Percentiles rank a stretch among this genome's conserved stretches.
Evolutionary conservation across 805 yeast genomes (phyloP).

Genomic region (Myxozyma udenii): DNA sequence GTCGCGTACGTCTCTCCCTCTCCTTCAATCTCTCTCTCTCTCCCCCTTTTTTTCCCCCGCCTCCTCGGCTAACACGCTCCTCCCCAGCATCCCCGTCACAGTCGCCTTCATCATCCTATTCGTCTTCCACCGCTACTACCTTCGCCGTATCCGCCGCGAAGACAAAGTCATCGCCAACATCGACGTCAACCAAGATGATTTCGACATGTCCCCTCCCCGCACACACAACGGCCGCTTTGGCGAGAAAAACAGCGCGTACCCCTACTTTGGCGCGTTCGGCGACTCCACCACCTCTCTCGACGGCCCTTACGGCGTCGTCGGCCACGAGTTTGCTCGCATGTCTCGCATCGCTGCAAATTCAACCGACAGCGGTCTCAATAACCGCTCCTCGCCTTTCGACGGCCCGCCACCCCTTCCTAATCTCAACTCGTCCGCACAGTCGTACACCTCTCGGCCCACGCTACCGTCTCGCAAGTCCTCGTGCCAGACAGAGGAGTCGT

Average conservation of each 20-base stretch:
- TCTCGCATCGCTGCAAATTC: not conserved
- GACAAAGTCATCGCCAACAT: slow-evolving; percentile 38
- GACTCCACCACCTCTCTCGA: slow-evolving; percentile 19
- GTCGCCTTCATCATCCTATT: slow-evolving; percentile 36
- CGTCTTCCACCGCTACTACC: slow-evolving; percentile 38
- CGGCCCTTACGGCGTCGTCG: slow-evolving; percentile 20
- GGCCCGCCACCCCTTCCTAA: no score
- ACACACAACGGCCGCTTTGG: not conserved
- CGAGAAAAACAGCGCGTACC: slow-evolving; percentile 5
- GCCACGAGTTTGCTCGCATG: slow-evolving; percentile 3
- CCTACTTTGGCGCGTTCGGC: slow-evolving; percentile 3
- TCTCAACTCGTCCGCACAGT: no score
- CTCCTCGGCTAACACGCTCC: not conserved
- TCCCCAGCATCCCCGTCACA: slow-evolving; percentile 41
- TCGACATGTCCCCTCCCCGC: slow-evolving; percentile 26
- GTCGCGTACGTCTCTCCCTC: slow-evolving; percentile 19
- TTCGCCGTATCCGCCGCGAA: slow-evolving; percentile 37
- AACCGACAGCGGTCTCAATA: no score
- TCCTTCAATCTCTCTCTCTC: not conserved
- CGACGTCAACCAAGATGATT: slow-evolving; percentile 39
- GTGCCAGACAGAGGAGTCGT: no score
- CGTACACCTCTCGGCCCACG: no score
- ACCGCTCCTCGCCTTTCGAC: no score
- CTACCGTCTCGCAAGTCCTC: no score
- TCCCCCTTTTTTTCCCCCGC: not conserved